Percentiles rank a stretch among this genome's conserved stretches.
Evolutionary conservation across 305 asterid genomes (phyloP).

Genomic region (Fraxinus paxiana): DNA sequence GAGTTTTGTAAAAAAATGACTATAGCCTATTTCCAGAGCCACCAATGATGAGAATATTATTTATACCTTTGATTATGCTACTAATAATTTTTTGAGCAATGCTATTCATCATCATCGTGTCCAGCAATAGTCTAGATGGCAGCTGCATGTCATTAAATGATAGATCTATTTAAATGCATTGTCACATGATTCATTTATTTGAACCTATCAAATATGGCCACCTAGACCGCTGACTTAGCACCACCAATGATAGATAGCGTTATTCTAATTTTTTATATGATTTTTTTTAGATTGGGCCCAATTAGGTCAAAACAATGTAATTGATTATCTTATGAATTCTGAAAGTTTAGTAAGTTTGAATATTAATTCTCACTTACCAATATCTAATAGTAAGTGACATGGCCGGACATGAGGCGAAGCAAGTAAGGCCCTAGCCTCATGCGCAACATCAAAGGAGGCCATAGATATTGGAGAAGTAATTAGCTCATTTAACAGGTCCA

Average conservation of each 20-base stretch:
- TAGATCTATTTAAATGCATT: no score
- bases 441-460: neutral
- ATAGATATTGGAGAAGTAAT: no score
- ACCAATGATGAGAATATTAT: neutral
- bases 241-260: neutral
- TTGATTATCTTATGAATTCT: neutral
- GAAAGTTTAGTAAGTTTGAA: neutral
- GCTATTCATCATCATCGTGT: neutral
- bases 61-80: neutral
- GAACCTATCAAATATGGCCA: no score
- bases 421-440: neutral
- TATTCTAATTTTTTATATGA: neutral
- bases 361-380: neutral
- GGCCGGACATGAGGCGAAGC: neutral
- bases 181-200: no score
- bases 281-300: neutral
- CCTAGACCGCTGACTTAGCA: neutral
- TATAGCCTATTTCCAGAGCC: neutral
- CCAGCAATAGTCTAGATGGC: neutral
- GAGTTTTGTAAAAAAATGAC: neutral
- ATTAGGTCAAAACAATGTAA: neutral
- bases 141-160: neutral
- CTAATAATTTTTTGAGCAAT: neutral
- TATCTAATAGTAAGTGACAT: neutral
- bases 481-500: neutral